Evolutionary conservation across 75 land plant species (phyloP), one percentile per base, ranked within the genome.

Genomic region (Sequoia sempervirens): DNA sequence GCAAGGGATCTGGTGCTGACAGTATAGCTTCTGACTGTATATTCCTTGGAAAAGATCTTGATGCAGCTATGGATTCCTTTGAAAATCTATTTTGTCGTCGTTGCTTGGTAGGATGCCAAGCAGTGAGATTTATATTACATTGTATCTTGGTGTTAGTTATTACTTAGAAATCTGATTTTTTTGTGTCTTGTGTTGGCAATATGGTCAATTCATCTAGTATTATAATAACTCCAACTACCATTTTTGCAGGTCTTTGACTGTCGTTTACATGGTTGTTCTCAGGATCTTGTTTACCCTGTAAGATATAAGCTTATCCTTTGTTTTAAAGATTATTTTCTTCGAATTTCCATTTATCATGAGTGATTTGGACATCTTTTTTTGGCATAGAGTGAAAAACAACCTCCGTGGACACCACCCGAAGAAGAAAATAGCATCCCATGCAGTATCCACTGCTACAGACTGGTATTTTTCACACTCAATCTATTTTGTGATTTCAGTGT

Each of bases 221-320:
- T 78, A 12, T 26, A 4, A 11, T 45, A 43, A 45, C 46, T 78
- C 50, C 3, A n/a, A 13, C 3, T 26, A 11, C 41, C n/a, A 34
- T 50, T 85, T 30, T 79, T 72, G 82, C 92, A 98, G 99, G 97
- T 98, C 3, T 98, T 98, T 91, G 99, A 98, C 88, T 98, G 99
- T 84, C 96, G 93, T 83, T 87, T 98, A 75, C 99, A 98, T 92
- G 99, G 99, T n/a, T 98, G 99, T 84, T 96, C 99, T 64, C 99
- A 98, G 87, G 92, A 94, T 84, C 88, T 98, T 70, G 93, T 98
- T 84, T 90, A 90, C 82, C 97, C 99, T 72, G 99, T 98, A 92
- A 92, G 95, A 86, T 38, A 61, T 61, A 26, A 76, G 56, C 6
- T 20, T 30, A 20, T 86, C 81, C 10, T 37, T 79, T 75, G 10